phyloP scores from a whole-genome alignment of 176 grass and related monocot species.

The Juncus inflexus region DNA sequence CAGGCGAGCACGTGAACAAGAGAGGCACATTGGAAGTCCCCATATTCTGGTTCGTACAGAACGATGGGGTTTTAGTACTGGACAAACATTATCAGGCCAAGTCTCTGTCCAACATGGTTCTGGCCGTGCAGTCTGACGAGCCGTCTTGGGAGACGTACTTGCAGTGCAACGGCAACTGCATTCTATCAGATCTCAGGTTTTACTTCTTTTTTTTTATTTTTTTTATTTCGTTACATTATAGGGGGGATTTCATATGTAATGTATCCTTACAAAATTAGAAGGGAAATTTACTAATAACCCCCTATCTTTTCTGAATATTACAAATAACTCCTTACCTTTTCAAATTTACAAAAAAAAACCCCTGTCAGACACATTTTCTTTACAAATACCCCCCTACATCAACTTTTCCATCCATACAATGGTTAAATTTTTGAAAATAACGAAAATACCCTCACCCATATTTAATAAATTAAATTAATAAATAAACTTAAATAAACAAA shows the following conservation, averaged over 20 bases:
- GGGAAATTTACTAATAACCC: no score
- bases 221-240: neutral
- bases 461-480: no score
- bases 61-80: conserved; percentile 60
- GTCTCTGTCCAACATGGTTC: conserved; percentile 80
- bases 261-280: neutral
- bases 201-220: conserved; percentile 9
- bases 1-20: conserved; percentile 61
- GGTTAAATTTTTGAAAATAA: no score
- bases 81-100: conserved; percentile 97
- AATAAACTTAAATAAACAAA: no score
- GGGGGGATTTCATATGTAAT: neutral
- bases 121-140: conserved; percentile 85
- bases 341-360: no score
- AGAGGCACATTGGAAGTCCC: conserved; percentile 89
- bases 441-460: no score
- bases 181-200: conserved; percentile 88
- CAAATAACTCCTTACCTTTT: no score
- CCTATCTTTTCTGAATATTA: no score
- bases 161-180: conserved; percentile 83
- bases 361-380: no score
- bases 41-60: conserved; percentile 96
- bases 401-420: no score
- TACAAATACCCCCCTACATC: no score
- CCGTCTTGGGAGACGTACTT: conserved; percentile 94